Conservation (phyloP, 176 grass and related monocot species). For the Dactylis glomerata region DNA sequence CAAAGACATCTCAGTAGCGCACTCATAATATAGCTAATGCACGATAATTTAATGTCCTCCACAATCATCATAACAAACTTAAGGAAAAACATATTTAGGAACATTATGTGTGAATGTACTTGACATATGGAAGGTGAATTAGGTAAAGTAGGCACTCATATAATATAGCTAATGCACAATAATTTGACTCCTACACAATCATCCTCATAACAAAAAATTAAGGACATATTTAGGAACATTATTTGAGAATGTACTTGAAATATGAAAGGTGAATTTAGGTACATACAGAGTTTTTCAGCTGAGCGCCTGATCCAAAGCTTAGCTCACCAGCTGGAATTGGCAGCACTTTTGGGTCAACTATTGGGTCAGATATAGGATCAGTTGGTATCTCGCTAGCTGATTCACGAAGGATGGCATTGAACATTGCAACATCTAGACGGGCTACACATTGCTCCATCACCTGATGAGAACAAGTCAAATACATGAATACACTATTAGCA, state of each 20-base stretch:
- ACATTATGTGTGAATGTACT: constrained; percentile 8
- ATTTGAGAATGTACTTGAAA: constrained; percentile 16
- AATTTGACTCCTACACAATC: constrained; percentile 21
- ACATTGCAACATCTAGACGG: constrained; percentile 91
- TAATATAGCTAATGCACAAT: constrained; percentile 18
- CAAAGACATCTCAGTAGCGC: not conserved
- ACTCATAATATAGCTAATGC: constrained; percentile 25
- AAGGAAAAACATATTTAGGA: constrained; percentile 13
- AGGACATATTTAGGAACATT: constrained; percentile 11
- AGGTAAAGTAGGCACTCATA: constrained; percentile 9
- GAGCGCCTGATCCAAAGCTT: constrained; percentile 93
- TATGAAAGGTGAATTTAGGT: constrained; percentile 19
- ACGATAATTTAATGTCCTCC: constrained; percentile 1
- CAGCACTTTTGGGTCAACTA: constrained; percentile 79
- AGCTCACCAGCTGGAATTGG: constrained; percentile 90
- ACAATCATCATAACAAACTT: constrained; percentile 8
- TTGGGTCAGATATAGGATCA: constrained; percentile 94
- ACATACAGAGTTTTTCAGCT: constrained; percentile 91
- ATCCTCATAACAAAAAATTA: not conserved
- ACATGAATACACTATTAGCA: constrained; percentile 24
- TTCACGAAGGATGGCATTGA: constrained; percentile 98
- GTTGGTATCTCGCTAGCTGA: constrained; percentile 75
- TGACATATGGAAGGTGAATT: constrained; percentile 26
- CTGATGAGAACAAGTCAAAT: constrained; percentile 43
- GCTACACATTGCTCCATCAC: constrained; percentile 95